Evolutionary conservation across 2,329 filamentous ascomycete genomes (phyloP), one percentile per base, ranked within the genome.

Genomic region (Mariannaea sp.): DNA sequence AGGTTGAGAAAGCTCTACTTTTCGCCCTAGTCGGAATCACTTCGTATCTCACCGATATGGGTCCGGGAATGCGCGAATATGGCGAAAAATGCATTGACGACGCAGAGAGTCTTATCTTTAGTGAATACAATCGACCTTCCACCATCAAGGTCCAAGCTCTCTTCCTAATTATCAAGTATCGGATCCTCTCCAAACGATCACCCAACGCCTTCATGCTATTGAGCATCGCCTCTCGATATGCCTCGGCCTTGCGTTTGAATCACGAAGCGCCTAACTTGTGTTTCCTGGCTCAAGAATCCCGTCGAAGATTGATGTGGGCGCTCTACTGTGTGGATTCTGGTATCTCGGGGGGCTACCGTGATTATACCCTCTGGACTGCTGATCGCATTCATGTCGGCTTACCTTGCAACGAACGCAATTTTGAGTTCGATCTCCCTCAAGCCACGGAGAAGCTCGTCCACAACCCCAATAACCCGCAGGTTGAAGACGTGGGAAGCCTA

Each of bases 361-460:
- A 78, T 55, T 77, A 76, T 55, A 70, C 75, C n/a, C 68, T 77
- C 7, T 77, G 74, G 66, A 69, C 70, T 2, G 67, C 70, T 12
- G 75, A 77, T 24, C 68, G 65, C 14, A 75, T 78, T 20, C 71
- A 75, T 53, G 66, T 78, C 29, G 66, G 71, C 26, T 62, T 77
- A 29, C 76, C 76, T 0, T 75, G 74, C 58, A 70, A 73, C 48
- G 76, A 78, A 57, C 70, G 73, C 50, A 73, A 77, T 29, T 78
- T 78, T 56, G 81, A 85, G 63, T 83, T 82, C 57, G 80, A 83
- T 63, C 74, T 83, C 1, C 78, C 80, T 5, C 80, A 84, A 60
- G 71, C 74, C 4, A 81, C 80, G 7, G 80, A 83, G 54, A 74
- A 74, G 42, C 74, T 82, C n/a, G 71, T 78, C 13, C 75, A 77